Evolutionary conservation across 1,139 yeast genomes (phyloP).

Genomic region (Suhomyces panamericanus): DNA sequence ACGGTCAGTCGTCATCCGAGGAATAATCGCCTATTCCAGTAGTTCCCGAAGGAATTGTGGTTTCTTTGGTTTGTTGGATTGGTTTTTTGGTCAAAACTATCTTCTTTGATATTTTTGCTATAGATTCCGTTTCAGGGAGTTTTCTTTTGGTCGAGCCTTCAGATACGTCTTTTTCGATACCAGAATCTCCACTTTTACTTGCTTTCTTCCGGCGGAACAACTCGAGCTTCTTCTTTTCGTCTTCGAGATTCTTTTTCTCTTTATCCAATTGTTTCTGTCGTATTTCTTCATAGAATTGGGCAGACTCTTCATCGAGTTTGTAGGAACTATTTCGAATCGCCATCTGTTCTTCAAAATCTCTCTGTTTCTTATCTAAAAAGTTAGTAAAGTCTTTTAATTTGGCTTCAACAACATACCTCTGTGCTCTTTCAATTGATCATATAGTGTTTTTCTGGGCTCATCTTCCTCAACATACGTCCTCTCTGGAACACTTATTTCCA

Average conservation of each 20-base stretch:
- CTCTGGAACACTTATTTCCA: conserved; percentile 1
- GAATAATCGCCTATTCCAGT: conserved; percentile 6
- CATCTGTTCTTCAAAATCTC: conserved; percentile 18
- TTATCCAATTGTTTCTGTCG: conserved; percentile 16
- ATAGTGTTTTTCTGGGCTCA: conserved; percentile 15
- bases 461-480: conserved; percentile 5
- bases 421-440: conserved; percentile 18
- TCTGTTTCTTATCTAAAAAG: conserved; percentile 18
- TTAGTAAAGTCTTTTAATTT: conserved; percentile 8
- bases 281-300: conserved; percentile 26
- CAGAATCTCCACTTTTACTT: background rate
- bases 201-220: conserved; percentile 3
- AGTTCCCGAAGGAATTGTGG: background rate
- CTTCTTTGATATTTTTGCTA: background rate
- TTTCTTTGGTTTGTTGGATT: background rate
- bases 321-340: conserved; percentile 19
- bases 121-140: background rate
- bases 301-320: conserved; percentile 18
- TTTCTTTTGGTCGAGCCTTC: background rate
- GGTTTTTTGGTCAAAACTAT: conserved; percentile 1
- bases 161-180: background rate
- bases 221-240: conserved; percentile 4
- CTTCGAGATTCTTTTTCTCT: conserved; percentile 9
- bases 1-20: conserved; percentile 4
- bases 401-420: conserved; percentile 16